phyloP scores from a whole-genome alignment of 2,329 filamentous ascomycete species.

The Paraphaeosphaeria sporulosa region DNA sequence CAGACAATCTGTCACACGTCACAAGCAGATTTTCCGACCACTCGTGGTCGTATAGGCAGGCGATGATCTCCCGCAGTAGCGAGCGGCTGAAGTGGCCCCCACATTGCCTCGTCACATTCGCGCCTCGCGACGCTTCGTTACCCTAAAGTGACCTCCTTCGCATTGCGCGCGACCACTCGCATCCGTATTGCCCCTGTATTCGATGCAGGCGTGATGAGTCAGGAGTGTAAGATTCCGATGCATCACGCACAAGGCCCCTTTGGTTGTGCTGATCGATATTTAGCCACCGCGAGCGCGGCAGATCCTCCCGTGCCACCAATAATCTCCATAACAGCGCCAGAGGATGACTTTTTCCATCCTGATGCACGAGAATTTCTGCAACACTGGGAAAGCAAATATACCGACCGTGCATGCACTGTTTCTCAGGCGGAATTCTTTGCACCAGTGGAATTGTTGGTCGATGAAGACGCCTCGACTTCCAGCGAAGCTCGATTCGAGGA shows the following conservation, averaged over 20 bases:
- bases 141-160: background rate
- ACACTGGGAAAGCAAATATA: slow-evolving; percentile 9
- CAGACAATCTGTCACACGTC: background rate
- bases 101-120: slow-evolving; percentile 3
- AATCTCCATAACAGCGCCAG: slow-evolving; percentile 5
- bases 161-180: background rate
- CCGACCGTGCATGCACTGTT: background rate
- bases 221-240: background rate
- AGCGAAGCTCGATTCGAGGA: slow-evolving; percentile 3
- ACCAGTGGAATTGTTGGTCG: background rate
- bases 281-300: slow-evolving; percentile 2
- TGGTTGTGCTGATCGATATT: background rate
- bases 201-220: background rate
- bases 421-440: slow-evolving; percentile 16
- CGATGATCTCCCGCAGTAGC: slow-evolving; percentile 4
- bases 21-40: slow-evolving; percentile 55
- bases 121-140: background rate
- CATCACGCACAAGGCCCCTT: background rate
- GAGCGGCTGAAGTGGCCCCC: slow-evolving; percentile 8
- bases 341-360: slow-evolving; percentile 3
- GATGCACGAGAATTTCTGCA: background rate
- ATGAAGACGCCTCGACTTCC: background rate
- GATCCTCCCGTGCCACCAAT: slow-evolving; percentile 1
- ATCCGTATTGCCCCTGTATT: background rate
- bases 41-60: slow-evolving; percentile 30